Conservation (phyloP, 129 eudicot genomes). For the Solidago caesia region DNA sequence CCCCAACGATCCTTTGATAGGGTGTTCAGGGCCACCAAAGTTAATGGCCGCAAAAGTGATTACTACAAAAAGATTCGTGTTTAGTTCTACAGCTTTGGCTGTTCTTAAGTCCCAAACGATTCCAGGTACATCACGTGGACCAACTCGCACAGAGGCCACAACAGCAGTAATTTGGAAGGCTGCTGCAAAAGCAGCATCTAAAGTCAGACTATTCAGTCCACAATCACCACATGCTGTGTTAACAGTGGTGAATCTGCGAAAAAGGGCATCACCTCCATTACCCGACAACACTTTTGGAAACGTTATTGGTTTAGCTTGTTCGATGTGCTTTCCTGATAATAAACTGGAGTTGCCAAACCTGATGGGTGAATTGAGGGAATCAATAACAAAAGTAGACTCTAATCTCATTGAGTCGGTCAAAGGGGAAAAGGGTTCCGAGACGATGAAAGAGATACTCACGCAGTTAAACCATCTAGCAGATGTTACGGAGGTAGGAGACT, state of each 20-base stretch:
- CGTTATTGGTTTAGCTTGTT: neutral
- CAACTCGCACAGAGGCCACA: slow-evolving; percentile 30
- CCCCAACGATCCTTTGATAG: slow-evolving; percentile 13
- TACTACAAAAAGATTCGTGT: slow-evolving; percentile 4
- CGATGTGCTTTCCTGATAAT: neutral
- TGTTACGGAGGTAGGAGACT: neutral
- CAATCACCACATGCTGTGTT: slow-evolving; percentile 5
- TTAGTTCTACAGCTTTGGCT: slow-evolving; percentile 24
- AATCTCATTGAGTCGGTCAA: neutral
- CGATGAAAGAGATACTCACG: neutral
- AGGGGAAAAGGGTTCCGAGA: neutral
- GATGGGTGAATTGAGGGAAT: neutral
- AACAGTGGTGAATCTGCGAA: slow-evolving; percentile 3
- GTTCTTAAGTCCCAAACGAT: slow-evolving; percentile 13
- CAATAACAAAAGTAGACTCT: neutral
- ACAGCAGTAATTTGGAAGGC: slow-evolving; percentile 19
- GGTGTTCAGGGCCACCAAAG: neutral
- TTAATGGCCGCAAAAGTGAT: slow-evolving; percentile 13
- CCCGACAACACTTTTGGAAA: slow-evolving; percentile 14
- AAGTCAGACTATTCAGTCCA: slow-evolving; percentile 17
- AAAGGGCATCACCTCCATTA: slow-evolving; percentile 18
- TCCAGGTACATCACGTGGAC: neutral
- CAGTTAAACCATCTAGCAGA: no score
- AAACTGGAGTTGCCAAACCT: neutral
- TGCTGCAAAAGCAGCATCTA: slow-evolving; percentile 21